Conservation (phyloP, 352 stramenopile genomes). For the Phytophthora pistaciae region DNA sequence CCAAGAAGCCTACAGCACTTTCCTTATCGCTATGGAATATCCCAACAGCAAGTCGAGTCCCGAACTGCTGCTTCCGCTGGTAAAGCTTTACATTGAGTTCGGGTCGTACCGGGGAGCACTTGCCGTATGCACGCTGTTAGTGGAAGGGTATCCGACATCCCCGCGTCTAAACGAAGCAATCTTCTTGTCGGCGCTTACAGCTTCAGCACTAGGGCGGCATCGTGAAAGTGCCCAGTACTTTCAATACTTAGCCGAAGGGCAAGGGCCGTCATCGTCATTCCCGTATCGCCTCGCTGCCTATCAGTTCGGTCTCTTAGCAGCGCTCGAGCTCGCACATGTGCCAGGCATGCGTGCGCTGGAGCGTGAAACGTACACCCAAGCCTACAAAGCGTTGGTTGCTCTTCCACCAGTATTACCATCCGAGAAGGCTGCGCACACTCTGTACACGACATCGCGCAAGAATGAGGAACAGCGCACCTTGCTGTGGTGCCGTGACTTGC, state of each 20-base stretch:
- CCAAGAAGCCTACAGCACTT: constrained; percentile 76
- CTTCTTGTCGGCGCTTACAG: constrained; percentile 71
- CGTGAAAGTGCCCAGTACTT: constrained; percentile 80
- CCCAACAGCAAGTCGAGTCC: constrained; percentile 71
- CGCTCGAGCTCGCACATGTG: constrained; percentile 57
- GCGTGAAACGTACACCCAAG: constrained; percentile 59
- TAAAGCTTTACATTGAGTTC: constrained; percentile 77
- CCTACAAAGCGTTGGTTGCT: constrained; percentile 64
- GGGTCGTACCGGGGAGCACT: constrained; percentile 66
- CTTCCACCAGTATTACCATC: constrained; percentile 54
- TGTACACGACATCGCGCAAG: constrained; percentile 75
- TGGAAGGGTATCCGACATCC: constrained; percentile 64
- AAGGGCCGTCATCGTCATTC: constrained; percentile 29
- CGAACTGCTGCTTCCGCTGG: constrained; percentile 59
- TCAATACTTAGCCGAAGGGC: constrained; percentile 68
- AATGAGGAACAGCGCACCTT: constrained; percentile 66
- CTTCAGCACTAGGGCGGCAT: constrained; percentile 59
- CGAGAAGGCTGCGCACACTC: constrained; percentile 61
- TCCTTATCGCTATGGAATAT: constrained; percentile 86
- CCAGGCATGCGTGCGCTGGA: constrained; percentile 50
- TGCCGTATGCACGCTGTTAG: constrained; percentile 70
- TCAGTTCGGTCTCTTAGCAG: constrained; percentile 67
- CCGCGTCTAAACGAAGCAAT: constrained; percentile 59
- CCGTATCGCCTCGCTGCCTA: constrained; percentile 60
- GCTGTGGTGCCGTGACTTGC: constrained; percentile 63